phyloP scores from a whole-genome alignment of 129 eudicot genomes.

The Solidago caesia region DNA sequence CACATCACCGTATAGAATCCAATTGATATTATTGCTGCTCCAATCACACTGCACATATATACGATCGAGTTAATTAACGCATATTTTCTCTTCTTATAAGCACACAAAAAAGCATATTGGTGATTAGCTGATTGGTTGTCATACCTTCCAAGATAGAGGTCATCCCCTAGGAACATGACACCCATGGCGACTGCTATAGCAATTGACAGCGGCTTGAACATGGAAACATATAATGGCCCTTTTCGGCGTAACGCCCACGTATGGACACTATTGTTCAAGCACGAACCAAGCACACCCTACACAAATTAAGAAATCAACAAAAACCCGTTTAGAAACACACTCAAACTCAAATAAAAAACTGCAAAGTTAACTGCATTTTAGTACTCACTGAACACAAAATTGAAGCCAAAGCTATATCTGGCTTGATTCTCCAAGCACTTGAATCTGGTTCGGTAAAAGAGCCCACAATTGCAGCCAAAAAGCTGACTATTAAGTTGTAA shows the following conservation, averaged over 20 bases:
- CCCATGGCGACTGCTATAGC: slow-evolving; percentile 87
- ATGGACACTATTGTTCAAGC: slow-evolving; percentile 59
- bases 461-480: slow-evolving; percentile 58
- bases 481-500: slow-evolving; percentile 68
- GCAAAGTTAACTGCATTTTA: background rate
- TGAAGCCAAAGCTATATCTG: slow-evolving; percentile 66
- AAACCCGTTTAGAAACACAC: background rate
- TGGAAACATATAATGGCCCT: slow-evolving; percentile 74
- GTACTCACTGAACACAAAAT: slow-evolving; percentile 70
- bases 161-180: slow-evolving; percentile 66
- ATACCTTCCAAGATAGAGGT: slow-evolving; percentile 74
- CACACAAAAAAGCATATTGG: background rate
- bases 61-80: background rate
- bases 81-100: background rate
- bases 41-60: slow-evolving; percentile 53
- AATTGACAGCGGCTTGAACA: slow-evolving; percentile 80
- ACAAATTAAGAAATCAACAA: background rate
- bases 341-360: background rate
- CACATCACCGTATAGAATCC: slow-evolving; percentile 95
- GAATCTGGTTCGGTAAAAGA: slow-evolving; percentile 52
- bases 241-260: slow-evolving; percentile 61
- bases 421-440: slow-evolving; percentile 60
- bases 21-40: slow-evolving; percentile 60
- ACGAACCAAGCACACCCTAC: slow-evolving; percentile 65
- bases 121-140: background rate